Conservation (phyloP, 1,284 basidiomycete species). For the Veloboletus limbatus region DNA sequence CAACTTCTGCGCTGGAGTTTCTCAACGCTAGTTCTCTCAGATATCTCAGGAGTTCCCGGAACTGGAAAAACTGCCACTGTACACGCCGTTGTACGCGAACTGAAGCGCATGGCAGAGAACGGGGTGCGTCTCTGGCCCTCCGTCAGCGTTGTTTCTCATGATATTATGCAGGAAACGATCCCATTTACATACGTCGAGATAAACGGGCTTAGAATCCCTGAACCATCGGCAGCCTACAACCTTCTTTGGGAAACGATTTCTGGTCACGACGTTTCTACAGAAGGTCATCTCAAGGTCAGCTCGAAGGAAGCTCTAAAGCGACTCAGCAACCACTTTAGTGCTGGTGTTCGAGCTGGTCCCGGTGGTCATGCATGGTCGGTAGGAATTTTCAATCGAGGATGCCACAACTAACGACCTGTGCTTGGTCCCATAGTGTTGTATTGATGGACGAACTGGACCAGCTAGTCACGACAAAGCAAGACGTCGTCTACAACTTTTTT, state of each 20-base stretch:
- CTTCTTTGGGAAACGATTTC: slow-evolving; percentile 88
- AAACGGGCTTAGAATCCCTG: slow-evolving; percentile 91
- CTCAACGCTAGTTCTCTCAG: slow-evolving; percentile 40
- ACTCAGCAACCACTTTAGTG: slow-evolving; percentile 61
- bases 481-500: slow-evolving; percentile 99
- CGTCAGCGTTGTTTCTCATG: neutral
- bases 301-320: slow-evolving; percentile 70
- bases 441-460: slow-evolving; percentile 99
- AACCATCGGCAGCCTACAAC: slow-evolving; percentile 84
- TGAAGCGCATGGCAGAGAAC: slow-evolving; percentile 82
- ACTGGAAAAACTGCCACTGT: slow-evolving; percentile 99
- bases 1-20: neutral
- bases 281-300: slow-evolving; percentile 63
- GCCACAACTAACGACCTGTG: neutral
- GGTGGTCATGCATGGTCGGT: slow-evolving; percentile 67
- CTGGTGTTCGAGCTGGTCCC: slow-evolving; percentile 55
- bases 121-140: slow-evolving; percentile 48
- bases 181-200: slow-evolving; percentile 98
- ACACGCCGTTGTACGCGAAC: slow-evolving; percentile 84
- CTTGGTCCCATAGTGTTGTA: slow-evolving; percentile 66
- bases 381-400: slow-evolving; percentile 11
- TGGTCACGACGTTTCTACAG: slow-evolving; percentile 60
- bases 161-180: slow-evolving; percentile 67
- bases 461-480: slow-evolving; percentile 92
- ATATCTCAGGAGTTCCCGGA: slow-evolving; percentile 96